Evolutionary conservation across 768 basidiomycete genomes (phyloP).

Genomic region (Tulasnella sp.): DNA sequence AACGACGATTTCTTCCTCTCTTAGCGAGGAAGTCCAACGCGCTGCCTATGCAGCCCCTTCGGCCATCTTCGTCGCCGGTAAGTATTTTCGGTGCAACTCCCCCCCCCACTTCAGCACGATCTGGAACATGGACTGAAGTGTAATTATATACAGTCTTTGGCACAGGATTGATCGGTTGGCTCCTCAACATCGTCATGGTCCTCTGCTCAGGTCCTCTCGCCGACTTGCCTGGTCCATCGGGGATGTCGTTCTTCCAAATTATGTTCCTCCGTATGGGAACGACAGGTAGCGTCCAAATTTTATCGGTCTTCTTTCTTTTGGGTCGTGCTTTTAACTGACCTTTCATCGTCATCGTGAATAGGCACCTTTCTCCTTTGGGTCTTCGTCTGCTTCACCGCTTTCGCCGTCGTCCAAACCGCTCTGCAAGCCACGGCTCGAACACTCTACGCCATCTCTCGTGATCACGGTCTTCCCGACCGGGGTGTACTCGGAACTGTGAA

Average conservation of each 20-base stretch:
- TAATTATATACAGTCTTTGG: conserved; percentile 52
- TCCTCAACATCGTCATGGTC: conserved; percentile 83
- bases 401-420: conserved; percentile 73
- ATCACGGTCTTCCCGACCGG: conserved; percentile 74
- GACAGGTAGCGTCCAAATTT: conserved; percentile 48
- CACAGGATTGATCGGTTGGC: conserved; percentile 75
- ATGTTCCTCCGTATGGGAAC: conserved; percentile 74
- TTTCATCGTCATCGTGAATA: not conserved
- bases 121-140: not conserved
- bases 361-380: conserved; percentile 39
- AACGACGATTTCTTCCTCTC: conserved; percentile 13
- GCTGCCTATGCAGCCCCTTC: conserved; percentile 70
- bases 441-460: conserved; percentile 80
- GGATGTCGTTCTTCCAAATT: conserved; percentile 61
- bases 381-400: conserved; percentile 80
- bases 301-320: no score
- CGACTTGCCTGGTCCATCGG: conserved; percentile 64
- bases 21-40: conserved; percentile 68
- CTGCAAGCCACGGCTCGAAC: conserved; percentile 80
- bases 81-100: not conserved
- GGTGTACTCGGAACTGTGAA: conserved; percentile 73
- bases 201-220: conserved; percentile 73
- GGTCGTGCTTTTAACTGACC: conserved; percentile 49
- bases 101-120: not conserved
- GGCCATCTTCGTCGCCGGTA: conserved; percentile 58